These are phyloP conservation scores for Incumbomyces lentus DNA, from an alignment of 2,329 filamentous ascomycete species.

Conservation along the genomic window DNA sequence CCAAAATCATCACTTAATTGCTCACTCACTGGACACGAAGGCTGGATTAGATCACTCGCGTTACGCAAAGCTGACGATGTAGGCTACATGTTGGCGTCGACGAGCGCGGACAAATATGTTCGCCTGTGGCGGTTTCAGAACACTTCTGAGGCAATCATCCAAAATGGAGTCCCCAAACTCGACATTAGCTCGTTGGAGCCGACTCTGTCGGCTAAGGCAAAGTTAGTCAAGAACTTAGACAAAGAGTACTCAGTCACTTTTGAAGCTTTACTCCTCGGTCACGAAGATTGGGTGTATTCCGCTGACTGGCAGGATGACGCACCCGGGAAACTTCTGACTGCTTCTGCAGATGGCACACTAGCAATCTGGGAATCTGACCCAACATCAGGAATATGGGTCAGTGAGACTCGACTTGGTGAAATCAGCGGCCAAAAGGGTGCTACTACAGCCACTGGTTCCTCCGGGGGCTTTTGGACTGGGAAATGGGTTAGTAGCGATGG, in stretches of 20 bases:
- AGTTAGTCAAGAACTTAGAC: constrained; percentile 55
- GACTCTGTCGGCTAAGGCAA: constrained; percentile 79
- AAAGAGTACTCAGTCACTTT: constrained; percentile 75
- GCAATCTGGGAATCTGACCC: constrained; percentile 84
- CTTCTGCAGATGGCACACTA: constrained; percentile 90
- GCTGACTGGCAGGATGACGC: constrained; percentile 57
- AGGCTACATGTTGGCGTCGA: constrained; percentile 77
- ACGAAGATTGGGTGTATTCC: constrained; percentile 98
- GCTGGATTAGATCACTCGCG: constrained; percentile 80
- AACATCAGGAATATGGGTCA: constrained; percentile 82
- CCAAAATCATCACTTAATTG: constrained; percentile 59
- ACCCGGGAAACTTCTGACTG: constrained; percentile 66
- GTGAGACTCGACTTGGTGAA: constrained; percentile 74
- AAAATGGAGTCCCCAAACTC: constrained; percentile 28
- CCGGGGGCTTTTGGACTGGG: constrained; percentile 92
- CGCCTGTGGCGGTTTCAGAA: constrained; percentile 79
- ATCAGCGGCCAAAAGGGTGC: constrained; percentile 92
- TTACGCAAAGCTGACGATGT: constrained; percentile 58
- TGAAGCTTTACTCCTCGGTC: constrained; percentile 83
- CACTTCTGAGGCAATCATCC: constrained; percentile 38
- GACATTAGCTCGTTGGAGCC: background rate
- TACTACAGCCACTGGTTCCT: constrained; percentile 89
- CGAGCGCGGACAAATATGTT: constrained; percentile 95
- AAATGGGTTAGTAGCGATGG: constrained; percentile 74
- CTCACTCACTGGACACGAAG: constrained; percentile 79